Evolutionary conservation across 2,329 filamentous ascomycete genomes (phyloP).

Genomic region (Fusarium guadeloupense): DNA sequence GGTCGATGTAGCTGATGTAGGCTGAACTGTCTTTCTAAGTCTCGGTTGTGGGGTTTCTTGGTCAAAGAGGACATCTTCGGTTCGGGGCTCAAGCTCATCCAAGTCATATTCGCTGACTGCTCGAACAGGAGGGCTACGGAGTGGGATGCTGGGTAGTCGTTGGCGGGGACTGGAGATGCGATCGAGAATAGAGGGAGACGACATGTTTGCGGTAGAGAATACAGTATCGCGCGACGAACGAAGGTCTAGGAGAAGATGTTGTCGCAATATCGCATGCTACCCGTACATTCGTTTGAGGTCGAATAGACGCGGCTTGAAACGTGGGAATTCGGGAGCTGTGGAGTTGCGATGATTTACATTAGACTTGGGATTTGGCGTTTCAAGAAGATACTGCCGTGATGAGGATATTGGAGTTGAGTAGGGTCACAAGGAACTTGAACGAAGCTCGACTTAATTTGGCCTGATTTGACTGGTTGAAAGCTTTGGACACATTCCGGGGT

Average conservation of each 20-base stretch:
- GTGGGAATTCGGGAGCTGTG: background rate
- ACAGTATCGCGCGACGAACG: background rate
- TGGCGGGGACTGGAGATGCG: slow-evolving; percentile 40
- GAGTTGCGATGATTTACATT: background rate
- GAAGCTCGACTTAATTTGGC: too few relatives aligned
- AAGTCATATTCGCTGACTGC: slow-evolving; percentile 50
- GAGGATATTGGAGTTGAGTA: background rate
- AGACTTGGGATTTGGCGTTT: background rate
- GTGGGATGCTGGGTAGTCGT: slow-evolving; percentile 40
- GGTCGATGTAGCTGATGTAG: slow-evolving; percentile 1
- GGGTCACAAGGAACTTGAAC: slow-evolving; percentile 13
- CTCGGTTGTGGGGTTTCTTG: slow-evolving; percentile 36
- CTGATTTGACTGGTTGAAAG: slow-evolving; percentile 6
- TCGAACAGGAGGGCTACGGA: slow-evolving; percentile 39
- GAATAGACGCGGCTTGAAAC: slow-evolving; percentile 12
- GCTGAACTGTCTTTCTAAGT: slow-evolving; percentile 28
- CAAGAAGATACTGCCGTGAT: background rate
- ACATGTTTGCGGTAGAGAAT: slow-evolving; percentile 30
- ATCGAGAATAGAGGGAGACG: slow-evolving; percentile 43
- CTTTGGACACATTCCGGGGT: slow-evolving; percentile 29
- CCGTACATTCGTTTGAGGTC: slow-evolving; percentile 15
- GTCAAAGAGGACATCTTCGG: slow-evolving; percentile 42
- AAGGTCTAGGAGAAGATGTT: background rate
- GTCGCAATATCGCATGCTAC: slow-evolving; percentile 8
- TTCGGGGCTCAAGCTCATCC: slow-evolving; percentile 52